phyloP scores from a whole-genome alignment of 1,284 basidiomycete species.

The Irpex sp. region DNA sequence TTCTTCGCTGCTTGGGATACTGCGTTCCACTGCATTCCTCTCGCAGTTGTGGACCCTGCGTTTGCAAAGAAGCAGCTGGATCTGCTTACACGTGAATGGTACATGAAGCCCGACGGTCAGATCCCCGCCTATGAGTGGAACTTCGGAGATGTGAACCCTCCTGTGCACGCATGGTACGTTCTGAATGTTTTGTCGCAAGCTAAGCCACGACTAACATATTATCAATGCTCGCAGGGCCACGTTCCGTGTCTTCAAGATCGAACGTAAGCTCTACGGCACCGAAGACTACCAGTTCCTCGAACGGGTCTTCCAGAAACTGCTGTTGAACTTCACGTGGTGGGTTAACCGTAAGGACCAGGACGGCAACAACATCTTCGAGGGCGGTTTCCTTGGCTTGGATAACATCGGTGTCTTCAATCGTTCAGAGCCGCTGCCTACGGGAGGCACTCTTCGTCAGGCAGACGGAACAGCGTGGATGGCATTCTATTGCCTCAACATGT shows the following conservation, averaged over 20 bases:
- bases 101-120: slow-evolving; percentile 97
- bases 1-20: slow-evolving; percentile 96
- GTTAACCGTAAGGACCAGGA: slow-evolving; percentile 96
- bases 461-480: slow-evolving; percentile 99
- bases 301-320: slow-evolving; percentile 95
- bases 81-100: slow-evolving; percentile 96
- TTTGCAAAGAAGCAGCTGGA: slow-evolving; percentile 99
- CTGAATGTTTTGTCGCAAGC: not conserved
- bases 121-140: slow-evolving; percentile 99
- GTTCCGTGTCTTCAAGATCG: slow-evolving; percentile 97
- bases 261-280: slow-evolving; percentile 88
- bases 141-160: slow-evolving; percentile 95
- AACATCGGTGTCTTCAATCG: slow-evolving; percentile 99
- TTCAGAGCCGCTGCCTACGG: slow-evolving; percentile 93
- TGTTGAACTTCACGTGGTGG: slow-evolving; percentile 99
- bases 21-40: slow-evolving; percentile 97
- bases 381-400: slow-evolving; percentile 96
- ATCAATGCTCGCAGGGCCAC: slow-evolving; percentile 66
- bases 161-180: slow-evolving; percentile 89
- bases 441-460: slow-evolving; percentile 88
- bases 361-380: slow-evolving; percentile 96
- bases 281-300: slow-evolving; percentile 94
- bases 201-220: too few relatives aligned
- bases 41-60: slow-evolving; percentile 91
- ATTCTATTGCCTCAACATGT: slow-evolving; percentile 97